Evolutionary conservation across 495 filamentous ascomycete genomes (phyloP).

Genomic region (Hyaloscypha bicolor): DNA sequence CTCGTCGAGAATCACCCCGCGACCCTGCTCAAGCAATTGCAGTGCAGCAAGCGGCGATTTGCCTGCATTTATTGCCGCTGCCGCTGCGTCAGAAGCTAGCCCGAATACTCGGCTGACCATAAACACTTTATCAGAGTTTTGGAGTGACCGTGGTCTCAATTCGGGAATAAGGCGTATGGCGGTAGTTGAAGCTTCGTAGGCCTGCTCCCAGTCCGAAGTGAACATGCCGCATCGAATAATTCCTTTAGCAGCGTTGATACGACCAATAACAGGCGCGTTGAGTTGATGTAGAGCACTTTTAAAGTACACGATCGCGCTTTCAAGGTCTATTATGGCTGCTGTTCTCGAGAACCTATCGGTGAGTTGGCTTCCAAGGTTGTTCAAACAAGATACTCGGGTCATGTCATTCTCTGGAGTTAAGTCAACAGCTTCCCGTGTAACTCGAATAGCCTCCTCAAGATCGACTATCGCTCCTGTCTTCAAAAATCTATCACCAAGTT

Average conservation of each 20-base stretch:
- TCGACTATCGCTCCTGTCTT: neutral
- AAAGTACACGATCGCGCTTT: neutral
- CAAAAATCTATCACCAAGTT: neutral
- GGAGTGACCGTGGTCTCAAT: constrained; percentile 17
- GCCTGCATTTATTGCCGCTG: constrained; percentile 25
- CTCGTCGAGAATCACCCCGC: constrained; percentile 21
- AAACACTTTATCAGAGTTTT: constrained; percentile 33
- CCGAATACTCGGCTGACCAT: constrained; percentile 24
- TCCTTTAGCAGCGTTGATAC: neutral
- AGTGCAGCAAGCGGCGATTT: constrained; percentile 24
- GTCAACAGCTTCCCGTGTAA: neutral
- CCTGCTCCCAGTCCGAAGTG: constrained; percentile 9
- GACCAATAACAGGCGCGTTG: neutral
- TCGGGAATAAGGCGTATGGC: constrained; percentile 12
- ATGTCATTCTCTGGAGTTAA: neutral
- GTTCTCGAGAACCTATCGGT: neutral
- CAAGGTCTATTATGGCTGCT: neutral
- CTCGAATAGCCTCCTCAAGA: neutral
- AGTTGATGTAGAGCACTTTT: neutral
- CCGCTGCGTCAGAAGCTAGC: constrained; percentile 31
- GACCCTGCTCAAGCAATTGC: constrained; percentile 28
- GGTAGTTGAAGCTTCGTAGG: constrained; percentile 6
- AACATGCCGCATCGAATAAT: neutral
- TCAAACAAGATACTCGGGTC: neutral
- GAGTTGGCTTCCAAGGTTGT: neutral